Evolutionary conservation across 2,329 filamentous ascomycete species (phyloP), one percentile per base, ranked within the genome.

Genomic region (Colletotrichum eremochloae): DNA sequence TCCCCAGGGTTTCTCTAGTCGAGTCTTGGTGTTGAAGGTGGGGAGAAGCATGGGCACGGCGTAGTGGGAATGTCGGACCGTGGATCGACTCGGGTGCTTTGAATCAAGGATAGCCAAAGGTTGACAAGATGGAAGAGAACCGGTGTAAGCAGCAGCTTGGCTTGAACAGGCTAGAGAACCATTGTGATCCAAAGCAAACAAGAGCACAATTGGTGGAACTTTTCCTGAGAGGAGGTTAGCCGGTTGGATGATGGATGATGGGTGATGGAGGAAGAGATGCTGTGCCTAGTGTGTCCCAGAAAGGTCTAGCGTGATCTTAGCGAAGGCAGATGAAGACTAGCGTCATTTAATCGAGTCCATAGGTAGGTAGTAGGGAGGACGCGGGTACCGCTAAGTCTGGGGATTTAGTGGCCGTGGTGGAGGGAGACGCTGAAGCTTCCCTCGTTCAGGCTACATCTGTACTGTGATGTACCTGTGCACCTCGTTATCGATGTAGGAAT

Each of bases 391-490:
- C 24, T 24, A 24, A 69, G 66, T 72, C 70, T 70, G 70, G 70
- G 70, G 70, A 70, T 69, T 72, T 70, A 69, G 70, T 72, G 70
- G 70, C 66, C 58, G 66, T 70, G 60, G 70, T 67, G 6, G 31
- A 42, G 4, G 61, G 48, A 24, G 29, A 24, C 18, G 48, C 36
- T 64, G 11, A n/a, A 62, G 44, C 36, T 36, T 42, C 42, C 44
- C 64, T 44, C 33, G 61, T 67, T 11, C 52, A 65, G 63, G 24
- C 38, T 38, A 55, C 38, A 36, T 24, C 24, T 24, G 24, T 24
- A 24, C 24, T 24, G 57, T 15, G 42, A 52, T 33, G 2, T 6
- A 38, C 36, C 29, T 7, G 6, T 48, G n/a, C 24, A 9, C 29
- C 5, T 44, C 14, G 40, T 53, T 53, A 5, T 1, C 12, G 33